Conservation (phyloP, 495 filamentous ascomycete species). For the Trypethelium eluteriae region DNA sequence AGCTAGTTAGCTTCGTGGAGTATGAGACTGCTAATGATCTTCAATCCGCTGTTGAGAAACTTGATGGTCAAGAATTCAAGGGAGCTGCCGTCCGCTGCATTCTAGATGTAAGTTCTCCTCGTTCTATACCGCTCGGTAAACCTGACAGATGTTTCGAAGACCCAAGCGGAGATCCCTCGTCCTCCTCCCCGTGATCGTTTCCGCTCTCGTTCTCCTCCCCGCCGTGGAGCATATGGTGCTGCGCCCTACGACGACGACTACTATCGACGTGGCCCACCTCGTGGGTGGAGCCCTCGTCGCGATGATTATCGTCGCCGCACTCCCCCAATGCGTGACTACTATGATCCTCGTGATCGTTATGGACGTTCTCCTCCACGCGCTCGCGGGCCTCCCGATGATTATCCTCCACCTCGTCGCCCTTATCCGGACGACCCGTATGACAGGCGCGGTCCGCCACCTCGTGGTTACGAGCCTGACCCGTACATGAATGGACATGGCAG, state of each 20-base stretch:
- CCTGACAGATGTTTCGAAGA: slow-evolving; percentile 41
- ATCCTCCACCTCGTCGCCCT: slow-evolving; percentile 40
- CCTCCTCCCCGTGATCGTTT: slow-evolving; percentile 52
- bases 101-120: slow-evolving; percentile 61
- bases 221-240: slow-evolving; percentile 53
- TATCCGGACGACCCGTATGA: slow-evolving; percentile 56
- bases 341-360: slow-evolving; percentile 72
- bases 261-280: slow-evolving; percentile 67
- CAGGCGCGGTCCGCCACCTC: slow-evolving; percentile 33
- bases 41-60: slow-evolving; percentile 82
- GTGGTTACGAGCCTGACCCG: slow-evolving; percentile 56
- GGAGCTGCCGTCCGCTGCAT: slow-evolving; percentile 72
- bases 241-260: slow-evolving; percentile 55
- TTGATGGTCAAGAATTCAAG: slow-evolving; percentile 88
- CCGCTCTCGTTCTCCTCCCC: slow-evolving; percentile 66
- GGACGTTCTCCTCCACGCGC: slow-evolving; percentile 61
- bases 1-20: slow-evolving; percentile 73
- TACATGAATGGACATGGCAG: slow-evolving; percentile 54
- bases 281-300: slow-evolving; percentile 70
- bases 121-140: not conserved
- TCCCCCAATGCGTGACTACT: slow-evolving; percentile 67
- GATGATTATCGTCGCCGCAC: slow-evolving; percentile 83
- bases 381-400: slow-evolving; percentile 66
- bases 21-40: slow-evolving; percentile 89
- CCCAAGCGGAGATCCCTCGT: slow-evolving; percentile 59